Evolutionary conservation across 2,329 filamentous ascomycete species (phyloP).

Genomic region (Colletotrichum orbiculare): DNA sequence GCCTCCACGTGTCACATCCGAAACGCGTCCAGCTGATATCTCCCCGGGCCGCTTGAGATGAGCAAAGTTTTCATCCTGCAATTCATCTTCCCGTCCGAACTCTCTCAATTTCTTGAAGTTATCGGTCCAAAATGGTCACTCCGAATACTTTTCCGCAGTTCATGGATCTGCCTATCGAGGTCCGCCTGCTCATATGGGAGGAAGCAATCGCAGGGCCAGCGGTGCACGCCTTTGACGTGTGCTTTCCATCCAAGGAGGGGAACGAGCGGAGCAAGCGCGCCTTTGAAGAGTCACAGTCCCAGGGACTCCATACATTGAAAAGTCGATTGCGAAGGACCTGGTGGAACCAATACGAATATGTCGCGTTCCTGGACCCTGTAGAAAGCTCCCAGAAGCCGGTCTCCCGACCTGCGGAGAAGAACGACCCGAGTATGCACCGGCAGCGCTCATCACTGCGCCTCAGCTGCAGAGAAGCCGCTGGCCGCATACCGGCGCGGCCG

Average conservation of each 20-base stretch:
- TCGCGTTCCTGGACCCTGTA: constrained; percentile 18
- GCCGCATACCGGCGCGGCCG: background rate
- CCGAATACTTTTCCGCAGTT: constrained; percentile 18
- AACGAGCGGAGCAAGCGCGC: constrained; percentile 14
- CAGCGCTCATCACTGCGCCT: constrained; percentile 23
- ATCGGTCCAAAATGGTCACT: constrained; percentile 44
- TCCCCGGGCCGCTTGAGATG: background rate
- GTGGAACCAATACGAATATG: constrained; percentile 13
- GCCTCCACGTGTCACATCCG: constrained; percentile 1
- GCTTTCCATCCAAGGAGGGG: constrained; percentile 39
- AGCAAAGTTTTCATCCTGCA: constrained; percentile 3
- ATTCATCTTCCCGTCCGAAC: constrained; percentile 4
- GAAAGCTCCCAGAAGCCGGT: background rate
- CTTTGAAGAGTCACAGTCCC: background rate
- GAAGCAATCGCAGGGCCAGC: constrained; percentile 33
- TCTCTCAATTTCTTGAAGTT: background rate
- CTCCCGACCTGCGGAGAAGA: background rate
- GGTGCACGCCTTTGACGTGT: constrained; percentile 44
- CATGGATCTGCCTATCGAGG: constrained; percentile 15
- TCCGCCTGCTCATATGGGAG: constrained; percentile 22
- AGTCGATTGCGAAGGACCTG: background rate
- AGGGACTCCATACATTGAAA: background rate
- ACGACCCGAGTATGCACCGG: constrained; percentile 18
- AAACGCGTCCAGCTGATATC: background rate
- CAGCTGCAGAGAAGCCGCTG: constrained; percentile 32